Evolutionary conservation across 352 stramenopile species (phyloP), one percentile per base, ranked within the genome.

Genomic region (Globisporangium megalacanthum): DNA sequence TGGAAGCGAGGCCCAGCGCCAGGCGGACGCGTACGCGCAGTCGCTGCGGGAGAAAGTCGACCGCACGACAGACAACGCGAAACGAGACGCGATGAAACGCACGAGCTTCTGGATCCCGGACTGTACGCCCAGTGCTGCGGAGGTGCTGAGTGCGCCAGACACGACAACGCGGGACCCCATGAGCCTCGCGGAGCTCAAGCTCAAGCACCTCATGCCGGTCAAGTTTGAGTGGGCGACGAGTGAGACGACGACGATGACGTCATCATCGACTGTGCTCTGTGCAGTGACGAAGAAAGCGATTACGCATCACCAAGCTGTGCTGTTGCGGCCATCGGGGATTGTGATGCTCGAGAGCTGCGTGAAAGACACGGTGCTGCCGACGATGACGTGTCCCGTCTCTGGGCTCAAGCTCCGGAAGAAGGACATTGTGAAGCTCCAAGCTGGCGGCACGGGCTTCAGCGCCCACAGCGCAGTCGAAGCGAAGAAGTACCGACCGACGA

Each of bases 31-130:
- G 39, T 56, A 42, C 46, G 66, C 64, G 41, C 67, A 69, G 49
- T 84, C 89, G 62, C 68, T 94, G 31, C 65, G 66, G 41, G 73
- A 86, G 55, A 92, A 93, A 49, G 79, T 95, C 49, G 83, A 95
- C 64, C 61, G 65, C 49, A 79, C 75, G 47, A 89, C 72, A 5
- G 78, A 89, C 36, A 75, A 87, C 9, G 85, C 75, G 15, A 90
- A 89, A 68, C 69, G 81, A 17, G 64, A 79, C 20, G 83, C 81
- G 31, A 89, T 95, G 75, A 89, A 89, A 66, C 72, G 67, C 48
- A 92, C 83, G 36, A 92, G 80, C 60, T 95, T 86, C 59, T 95
- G 85, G 85, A 92, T 95, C 56, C 85, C 85, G 3, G 85, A 91
- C 50, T 90, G 80, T 62, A 92, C 85, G 14, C 85, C 85, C 5